Percentiles rank a stretch among this genome's conserved stretches.
Conservation (phyloP, 441 rosid species). For the Hypseocharis bilobata region DNA sequence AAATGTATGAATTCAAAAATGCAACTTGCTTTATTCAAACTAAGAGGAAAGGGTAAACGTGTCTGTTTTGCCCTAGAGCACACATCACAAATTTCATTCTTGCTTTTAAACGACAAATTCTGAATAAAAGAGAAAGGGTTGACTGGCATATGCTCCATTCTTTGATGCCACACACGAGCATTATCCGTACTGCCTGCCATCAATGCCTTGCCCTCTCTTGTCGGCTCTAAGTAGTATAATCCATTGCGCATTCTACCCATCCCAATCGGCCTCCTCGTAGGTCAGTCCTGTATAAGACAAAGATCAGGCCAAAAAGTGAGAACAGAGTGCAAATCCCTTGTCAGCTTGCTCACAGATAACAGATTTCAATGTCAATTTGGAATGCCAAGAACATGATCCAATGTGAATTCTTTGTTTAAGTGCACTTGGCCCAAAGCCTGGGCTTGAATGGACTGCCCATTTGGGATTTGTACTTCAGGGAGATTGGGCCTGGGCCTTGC, state of each 20-base stretch:
- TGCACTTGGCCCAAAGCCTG: no score
- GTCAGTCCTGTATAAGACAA: background rate
- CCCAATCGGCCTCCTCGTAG: background rate
- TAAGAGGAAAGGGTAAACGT: background rate
- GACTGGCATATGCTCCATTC: background rate
- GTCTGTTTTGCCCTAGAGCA: background rate
- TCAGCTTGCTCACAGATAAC: no score
- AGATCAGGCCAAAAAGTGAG: background rate
- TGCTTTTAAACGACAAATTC: background rate
- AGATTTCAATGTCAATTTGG: no score
- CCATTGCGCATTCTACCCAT: background rate
- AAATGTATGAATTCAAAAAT: background rate
- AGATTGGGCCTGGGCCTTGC: no score
- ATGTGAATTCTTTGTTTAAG: no score
- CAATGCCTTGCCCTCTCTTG: background rate
- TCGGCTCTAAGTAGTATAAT: background rate
- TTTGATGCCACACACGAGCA: background rate
- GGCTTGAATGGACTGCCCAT: no score
- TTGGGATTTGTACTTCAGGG: no score
- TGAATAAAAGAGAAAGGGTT: background rate
- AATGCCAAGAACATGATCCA: no score
- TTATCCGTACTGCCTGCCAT: background rate
- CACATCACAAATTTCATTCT: background rate
- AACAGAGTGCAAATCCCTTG: background rate
- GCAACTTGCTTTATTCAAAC: no score